Percentiles rank a stretch among this genome's conserved stretches.
phyloP scores from a whole-genome alignment of 768 basidiomycete species.

The Boletellus ananiceps region DNA sequence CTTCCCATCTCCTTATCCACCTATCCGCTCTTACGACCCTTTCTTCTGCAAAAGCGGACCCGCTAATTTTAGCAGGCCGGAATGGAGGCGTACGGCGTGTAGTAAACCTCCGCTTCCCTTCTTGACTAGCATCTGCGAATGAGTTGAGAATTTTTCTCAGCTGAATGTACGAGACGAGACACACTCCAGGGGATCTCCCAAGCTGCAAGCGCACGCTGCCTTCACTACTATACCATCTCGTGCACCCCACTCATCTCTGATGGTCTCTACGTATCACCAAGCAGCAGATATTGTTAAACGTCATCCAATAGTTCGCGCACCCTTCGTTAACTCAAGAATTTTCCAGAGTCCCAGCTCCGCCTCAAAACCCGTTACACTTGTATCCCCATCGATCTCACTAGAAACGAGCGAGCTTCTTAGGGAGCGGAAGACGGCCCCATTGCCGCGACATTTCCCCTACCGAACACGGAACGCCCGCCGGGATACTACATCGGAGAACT shows the following conservation, averaged over 20 bases:
- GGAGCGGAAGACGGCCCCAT: constrained; percentile 3
- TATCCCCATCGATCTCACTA: not conserved
- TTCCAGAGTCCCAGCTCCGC: not conserved
- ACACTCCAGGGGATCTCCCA: not conserved
- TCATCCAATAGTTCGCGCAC: not conserved
- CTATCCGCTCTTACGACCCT: constrained; percentile 13
- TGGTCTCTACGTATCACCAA: not conserved
- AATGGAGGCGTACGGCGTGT: constrained; percentile 3
- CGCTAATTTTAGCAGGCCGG: not conserved
- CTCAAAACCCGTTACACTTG: constrained; percentile 7
- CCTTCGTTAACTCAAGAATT: not conserved
- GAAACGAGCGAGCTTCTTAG: not conserved
- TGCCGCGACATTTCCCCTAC: constrained; percentile 9
- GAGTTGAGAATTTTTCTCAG: constrained; percentile 13
- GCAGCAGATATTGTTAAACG: not conserved
- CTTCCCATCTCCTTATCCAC: constrained; percentile 16
- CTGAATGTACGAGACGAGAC: constrained; percentile 14
- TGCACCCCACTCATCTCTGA: constrained; percentile 17
- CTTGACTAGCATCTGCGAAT: not conserved
- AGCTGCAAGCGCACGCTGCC: constrained; percentile 6
- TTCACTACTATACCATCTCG: constrained; percentile 13
- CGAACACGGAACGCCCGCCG: not conserved
- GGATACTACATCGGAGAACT: constrained; percentile 4
- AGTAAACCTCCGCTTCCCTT: not conserved
- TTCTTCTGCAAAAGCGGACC: constrained; percentile 14